Conservation (phyloP, 148 eudicot species). For the Euryodendron excelsum region DNA sequence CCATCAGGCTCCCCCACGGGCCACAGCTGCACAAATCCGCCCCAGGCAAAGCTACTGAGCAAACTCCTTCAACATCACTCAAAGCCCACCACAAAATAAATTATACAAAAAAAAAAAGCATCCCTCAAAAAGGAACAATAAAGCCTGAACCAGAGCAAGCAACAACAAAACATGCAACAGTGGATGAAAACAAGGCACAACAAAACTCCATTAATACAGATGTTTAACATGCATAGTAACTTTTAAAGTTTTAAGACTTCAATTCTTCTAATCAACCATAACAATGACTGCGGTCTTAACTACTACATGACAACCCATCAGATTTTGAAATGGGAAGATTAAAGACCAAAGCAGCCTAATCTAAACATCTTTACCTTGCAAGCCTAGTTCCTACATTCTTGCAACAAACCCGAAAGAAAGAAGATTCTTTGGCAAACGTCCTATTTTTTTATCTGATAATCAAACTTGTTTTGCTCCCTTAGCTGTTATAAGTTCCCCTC, state of each 20-base stretch:
- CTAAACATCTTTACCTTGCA: neutral
- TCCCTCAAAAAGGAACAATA: neutral
- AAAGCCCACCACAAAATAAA: neutral
- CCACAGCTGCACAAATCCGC: too few relatives aligned
- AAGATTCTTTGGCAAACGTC: slow-evolving; percentile 2
- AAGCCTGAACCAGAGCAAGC: neutral
- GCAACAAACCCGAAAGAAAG: neutral
- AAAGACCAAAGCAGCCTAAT: neutral
- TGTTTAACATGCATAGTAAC: neutral
- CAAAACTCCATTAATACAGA: neutral
- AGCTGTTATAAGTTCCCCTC: neutral
- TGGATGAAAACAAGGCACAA: neutral
- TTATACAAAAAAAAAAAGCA: neutral
- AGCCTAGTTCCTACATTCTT: slow-evolving; percentile 6
- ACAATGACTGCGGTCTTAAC: neutral
- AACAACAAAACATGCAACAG: neutral
- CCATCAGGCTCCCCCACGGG: too few relatives aligned
- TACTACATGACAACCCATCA: slow-evolving; percentile 5
- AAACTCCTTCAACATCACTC: too few relatives aligned
- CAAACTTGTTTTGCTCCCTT: neutral
- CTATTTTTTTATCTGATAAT: neutral
- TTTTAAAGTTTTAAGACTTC: neutral
- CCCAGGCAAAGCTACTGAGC: too few relatives aligned
- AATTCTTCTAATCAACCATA: neutral
- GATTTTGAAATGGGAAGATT: neutral